These are phyloP conservation scores for Austroboletus eburneus DNA, from an alignment of 768 basidiomycete species.

Conservation along the genomic window DNA sequence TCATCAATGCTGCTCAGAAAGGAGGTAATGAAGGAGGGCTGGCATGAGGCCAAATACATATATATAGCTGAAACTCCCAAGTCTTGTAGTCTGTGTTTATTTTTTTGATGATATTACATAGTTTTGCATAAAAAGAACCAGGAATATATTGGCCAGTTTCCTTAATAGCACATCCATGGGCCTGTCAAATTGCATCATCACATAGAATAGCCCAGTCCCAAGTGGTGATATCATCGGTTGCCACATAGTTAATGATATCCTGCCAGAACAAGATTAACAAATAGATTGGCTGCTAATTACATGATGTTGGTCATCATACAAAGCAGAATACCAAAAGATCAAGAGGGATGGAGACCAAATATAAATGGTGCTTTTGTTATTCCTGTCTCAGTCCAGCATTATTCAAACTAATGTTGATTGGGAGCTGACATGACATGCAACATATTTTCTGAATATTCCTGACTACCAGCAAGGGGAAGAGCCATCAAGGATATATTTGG, in stretches of 20 bases:
- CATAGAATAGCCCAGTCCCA: constrained; percentile 2
- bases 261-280: neutral
- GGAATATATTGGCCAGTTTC: neutral
- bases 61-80: too few species aligned
- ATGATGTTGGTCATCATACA: constrained; percentile 7
- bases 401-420: too few species aligned
- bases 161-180: neutral
- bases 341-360: neutral
- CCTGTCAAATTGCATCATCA: neutral
- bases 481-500: neutral
- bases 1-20: too few species aligned
- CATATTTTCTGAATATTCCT: too few species aligned
- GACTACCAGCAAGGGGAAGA: too few species aligned
- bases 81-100: too few species aligned
- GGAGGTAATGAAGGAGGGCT: too few species aligned
- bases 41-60: too few species aligned
- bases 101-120: too few species aligned
- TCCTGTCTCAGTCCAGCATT: neutral
- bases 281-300: neutral
- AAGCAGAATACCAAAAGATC: neutral
- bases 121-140: neutral
- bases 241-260: neutral
- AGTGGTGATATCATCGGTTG: neutral
- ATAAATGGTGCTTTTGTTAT: neutral
- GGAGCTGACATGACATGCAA: too few species aligned